Evolutionary conservation across 1,139 yeast genomes (phyloP).

Genomic region (Candida frijolesensis): DNA sequence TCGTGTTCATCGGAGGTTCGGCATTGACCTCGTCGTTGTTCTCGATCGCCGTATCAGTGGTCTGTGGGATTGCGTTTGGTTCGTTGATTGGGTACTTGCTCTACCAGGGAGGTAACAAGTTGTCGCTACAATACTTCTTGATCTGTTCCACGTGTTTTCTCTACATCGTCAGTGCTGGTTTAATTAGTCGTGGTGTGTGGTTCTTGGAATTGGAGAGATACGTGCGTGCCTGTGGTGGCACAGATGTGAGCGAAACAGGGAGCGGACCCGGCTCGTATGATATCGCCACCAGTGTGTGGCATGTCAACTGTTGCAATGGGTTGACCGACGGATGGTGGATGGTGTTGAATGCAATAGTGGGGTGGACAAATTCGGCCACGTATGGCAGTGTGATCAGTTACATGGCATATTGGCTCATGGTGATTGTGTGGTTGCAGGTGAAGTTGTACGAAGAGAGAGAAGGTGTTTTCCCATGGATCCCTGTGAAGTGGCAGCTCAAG

Average conservation of each 20-base stretch:
- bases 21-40: constrained; percentile 46
- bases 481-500: constrained; percentile 60
- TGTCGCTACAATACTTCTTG: constrained; percentile 45
- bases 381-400: constrained; percentile 87
- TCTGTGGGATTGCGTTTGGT: constrained; percentile 39
- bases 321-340: constrained; percentile 91
- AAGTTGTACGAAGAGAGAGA: constrained; percentile 62
- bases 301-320: constrained; percentile 95
- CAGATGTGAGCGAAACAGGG: constrained; percentile 88
- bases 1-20: constrained; percentile 50
- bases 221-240: constrained; percentile 70
- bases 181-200: constrained; percentile 76
- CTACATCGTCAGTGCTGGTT: constrained; percentile 48
- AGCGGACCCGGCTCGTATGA: constrained; percentile 95
- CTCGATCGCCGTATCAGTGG: constrained; percentile 43
- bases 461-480: constrained; percentile 62
- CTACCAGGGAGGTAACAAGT: constrained; percentile 44
- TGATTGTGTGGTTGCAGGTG: constrained; percentile 53
- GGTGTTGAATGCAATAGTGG: constrained; percentile 86
- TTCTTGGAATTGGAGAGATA: constrained; percentile 74
- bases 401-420: constrained; percentile 70
- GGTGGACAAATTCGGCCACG: constrained; percentile 96
- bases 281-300: constrained; percentile 81
- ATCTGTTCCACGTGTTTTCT: constrained; percentile 44
- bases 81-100: constrained; percentile 36